A percentile compares a stretch with the other conserved stretches of the same genome.
Evolutionary conservation across 768 basidiomycete species (phyloP).

Genomic region (Boletus tomentosulus): DNA sequence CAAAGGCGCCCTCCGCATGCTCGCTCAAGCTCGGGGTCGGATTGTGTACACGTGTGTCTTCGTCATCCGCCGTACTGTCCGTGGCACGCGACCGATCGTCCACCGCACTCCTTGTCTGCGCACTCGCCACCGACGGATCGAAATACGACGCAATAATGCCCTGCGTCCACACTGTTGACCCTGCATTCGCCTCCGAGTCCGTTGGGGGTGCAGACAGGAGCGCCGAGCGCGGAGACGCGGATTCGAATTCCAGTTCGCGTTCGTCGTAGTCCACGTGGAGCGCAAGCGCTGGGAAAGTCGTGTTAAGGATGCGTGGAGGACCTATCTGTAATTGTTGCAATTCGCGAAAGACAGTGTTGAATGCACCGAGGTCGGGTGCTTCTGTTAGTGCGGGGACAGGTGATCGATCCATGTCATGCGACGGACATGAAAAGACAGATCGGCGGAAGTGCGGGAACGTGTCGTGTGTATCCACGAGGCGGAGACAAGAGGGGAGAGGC

Average conservation of each 20-base stretch:
- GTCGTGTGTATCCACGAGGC: not conserved
- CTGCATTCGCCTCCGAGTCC: slow-evolving; percentile 39
- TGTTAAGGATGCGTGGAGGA: slow-evolving; percentile 25
- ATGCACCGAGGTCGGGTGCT: slow-evolving; percentile 70
- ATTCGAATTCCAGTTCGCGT: slow-evolving; percentile 22
- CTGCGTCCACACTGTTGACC: slow-evolving; percentile 66
- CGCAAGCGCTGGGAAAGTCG: slow-evolving; percentile 9
- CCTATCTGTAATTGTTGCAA: slow-evolving; percentile 53
- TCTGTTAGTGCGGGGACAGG: slow-evolving; percentile 32
- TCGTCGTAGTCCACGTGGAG: slow-evolving; percentile 17
- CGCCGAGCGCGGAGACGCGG: slow-evolving; percentile 26
- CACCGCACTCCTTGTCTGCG: slow-evolving; percentile 21
- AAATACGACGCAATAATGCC: slow-evolving; percentile 58
- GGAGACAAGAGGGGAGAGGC: not conserved
- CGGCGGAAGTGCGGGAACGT: slow-evolving; percentile 1
- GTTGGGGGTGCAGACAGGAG: slow-evolving; percentile 23
- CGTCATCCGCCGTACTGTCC: slow-evolving; percentile 19
- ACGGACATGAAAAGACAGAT: slow-evolving; percentile 13
- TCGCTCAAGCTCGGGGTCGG: not conserved
- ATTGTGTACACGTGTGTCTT: not conserved
- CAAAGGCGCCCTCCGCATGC: slow-evolving; percentile 8
- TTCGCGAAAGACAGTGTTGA: slow-evolving; percentile 66
- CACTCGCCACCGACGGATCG: slow-evolving; percentile 29
- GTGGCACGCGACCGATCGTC: slow-evolving; percentile 25
- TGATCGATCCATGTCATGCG: not conserved